Evolutionary conservation across 768 basidiomycete species (phyloP), one percentile per base, ranked within the genome.

Genomic region (Tylopilus intermedius): DNA sequence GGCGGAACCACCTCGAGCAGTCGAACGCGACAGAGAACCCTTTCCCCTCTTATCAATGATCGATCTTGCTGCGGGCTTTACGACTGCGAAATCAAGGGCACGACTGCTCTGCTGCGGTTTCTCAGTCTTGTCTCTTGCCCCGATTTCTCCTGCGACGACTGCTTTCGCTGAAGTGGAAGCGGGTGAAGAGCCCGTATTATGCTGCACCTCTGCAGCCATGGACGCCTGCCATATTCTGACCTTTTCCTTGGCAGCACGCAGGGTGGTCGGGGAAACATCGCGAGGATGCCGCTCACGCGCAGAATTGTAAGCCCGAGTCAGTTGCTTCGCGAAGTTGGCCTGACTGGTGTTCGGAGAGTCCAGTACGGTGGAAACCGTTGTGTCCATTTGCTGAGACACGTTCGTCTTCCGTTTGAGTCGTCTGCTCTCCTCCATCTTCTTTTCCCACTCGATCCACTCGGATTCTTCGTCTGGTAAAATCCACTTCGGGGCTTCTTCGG

Each of bases 401-500:
- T 55, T 60, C 1, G 53, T 59, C 45, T 54, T 62, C 40, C 42
- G 52, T 42, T 56, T 63, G 44, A 58, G 47, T 15, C 60, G 51
- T 38, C 57, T 59, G 5, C 32, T 35, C 32, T 60, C 61, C 50
- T 60, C 57, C 46, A 58, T 63, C 54, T 59, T 64, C 53, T 55
- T 66, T 63, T 80, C 79, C 71, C 73, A 77, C 24, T 71, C 71
- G 13, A 68, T 54, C 79, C 80, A 80, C 33, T 76, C 75, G 42
- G 70, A 70, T 60, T 82, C 80, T 15, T 73, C 76, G 24, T 71
- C 71, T 10, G 78, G 76, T 57, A 80, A 49, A 58, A 72, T 60
- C 65, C 67, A 68, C 32, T 67, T 63, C 21, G 60, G 51, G 22
- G 57, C 55, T 57, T 56, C 69, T 50, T 59, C 67, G 40, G 14